Evolutionary conservation across 1,139 yeast species (phyloP), one percentile per base, ranked within the genome.

Genomic region (Yamadazyma triangularis): DNA sequence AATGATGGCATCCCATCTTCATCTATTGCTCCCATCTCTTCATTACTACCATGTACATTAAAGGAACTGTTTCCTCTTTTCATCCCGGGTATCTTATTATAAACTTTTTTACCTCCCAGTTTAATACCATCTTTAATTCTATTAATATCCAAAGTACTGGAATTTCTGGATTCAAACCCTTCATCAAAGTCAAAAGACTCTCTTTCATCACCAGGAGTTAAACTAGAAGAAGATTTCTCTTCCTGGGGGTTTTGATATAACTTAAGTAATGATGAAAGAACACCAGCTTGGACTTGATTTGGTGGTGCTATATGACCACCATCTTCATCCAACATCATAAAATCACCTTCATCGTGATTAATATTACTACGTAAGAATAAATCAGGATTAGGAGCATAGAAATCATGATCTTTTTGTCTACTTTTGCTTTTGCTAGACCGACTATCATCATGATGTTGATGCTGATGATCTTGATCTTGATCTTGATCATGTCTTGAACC

Each of bases 241-340:
- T 33, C 40, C 8, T 56, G 64, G 0, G 59, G 64, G 34, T 60
- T 55, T 38, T 74, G 79, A 46, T 86, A 85, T 33, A 87, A 64
- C 42, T 78, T 73, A 39, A 87, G 64, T 39, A 87, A 63, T 2
- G 89, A 77, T 0, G 95, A 84, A 22, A 87, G 67, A 12, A 87
- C 89, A 50, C 96, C 96, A 16, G 87, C 86, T 41, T 81, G 81
- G 5, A 85, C 87, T 32, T 73, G 74, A 26, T 70, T 62, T 0
- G 95, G 94, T 0, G 89, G 88, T 0, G 86, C 77, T 6, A 84
- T 65, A 35, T 64, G 57, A 4, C n/a, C n/a, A 13, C 70, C 75
- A 24, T 74, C 65, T 29, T 58, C 64, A 23, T 56, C 62, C 15
- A 64, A 48, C 42, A 60, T 44, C 40, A 60, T 41, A 30, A 62